Conservation (phyloP, 768 basidiomycete species). For the Tulasnella calospora region DNA sequence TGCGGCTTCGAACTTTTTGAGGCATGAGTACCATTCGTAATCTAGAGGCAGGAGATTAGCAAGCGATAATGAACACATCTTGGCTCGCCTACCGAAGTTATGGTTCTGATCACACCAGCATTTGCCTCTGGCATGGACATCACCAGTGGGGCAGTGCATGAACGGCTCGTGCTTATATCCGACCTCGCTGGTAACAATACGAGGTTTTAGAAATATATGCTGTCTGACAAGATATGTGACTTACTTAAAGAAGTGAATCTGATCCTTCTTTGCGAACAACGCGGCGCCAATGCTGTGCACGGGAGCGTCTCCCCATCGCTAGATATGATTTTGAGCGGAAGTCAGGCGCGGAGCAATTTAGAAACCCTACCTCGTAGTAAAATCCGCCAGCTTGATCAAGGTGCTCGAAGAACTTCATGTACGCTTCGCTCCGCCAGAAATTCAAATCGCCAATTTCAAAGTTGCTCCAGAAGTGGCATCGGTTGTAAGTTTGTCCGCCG, state of each 20-base stretch:
- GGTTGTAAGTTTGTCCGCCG: constrained; percentile 65
- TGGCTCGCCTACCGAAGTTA: constrained; percentile 56
- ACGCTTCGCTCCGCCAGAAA: constrained; percentile 79
- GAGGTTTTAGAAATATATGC: constrained; percentile 1
- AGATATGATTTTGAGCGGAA: background rate
- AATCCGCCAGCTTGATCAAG: constrained; percentile 78
- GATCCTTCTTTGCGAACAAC: constrained; percentile 79
- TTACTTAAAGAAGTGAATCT: constrained; percentile 83
- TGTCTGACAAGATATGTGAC: background rate
- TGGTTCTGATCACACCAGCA: constrained; percentile 78
- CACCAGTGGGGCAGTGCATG: constrained; percentile 84
- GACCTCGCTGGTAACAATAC: constrained; percentile 49
- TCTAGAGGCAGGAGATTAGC: constrained; percentile 24
- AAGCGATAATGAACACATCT: constrained; percentile 8
- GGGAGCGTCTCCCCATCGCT: constrained; percentile 94
- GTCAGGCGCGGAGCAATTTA: background rate
- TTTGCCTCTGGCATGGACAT: constrained; percentile 66
- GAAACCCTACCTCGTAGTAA: constrained; percentile 67
- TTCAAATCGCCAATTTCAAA: constrained; percentile 86
- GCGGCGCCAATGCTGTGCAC: constrained; percentile 88
- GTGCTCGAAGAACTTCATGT: constrained; percentile 75
- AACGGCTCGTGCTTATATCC: constrained; percentile 93
- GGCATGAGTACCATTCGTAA: constrained; percentile 71
- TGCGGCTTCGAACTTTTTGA: constrained; percentile 61
- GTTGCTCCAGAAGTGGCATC: constrained; percentile 87